Base-by-base conservation (phyloP, 495 filamentous ascomycete species). In the Bacidia rubella region DNA sequence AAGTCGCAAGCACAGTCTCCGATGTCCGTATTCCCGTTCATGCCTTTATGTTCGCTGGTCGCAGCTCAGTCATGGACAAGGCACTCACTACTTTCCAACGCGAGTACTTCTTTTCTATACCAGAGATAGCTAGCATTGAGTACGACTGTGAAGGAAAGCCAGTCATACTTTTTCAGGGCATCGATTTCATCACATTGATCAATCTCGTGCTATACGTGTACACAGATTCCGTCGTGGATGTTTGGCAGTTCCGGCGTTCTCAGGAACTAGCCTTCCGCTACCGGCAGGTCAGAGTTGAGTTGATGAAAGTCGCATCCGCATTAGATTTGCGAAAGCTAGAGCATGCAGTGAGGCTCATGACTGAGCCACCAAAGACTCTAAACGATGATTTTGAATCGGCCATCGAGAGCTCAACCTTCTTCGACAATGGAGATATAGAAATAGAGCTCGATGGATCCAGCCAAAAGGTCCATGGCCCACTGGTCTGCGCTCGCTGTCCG, bases 401-500 rank as follows among this genome's bases (percentile, higher is more conserved):
- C 0, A 70, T 87, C 47, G 67, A 72, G 4, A 80, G 90, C 52
- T 65, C 73, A 1, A 64, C 66, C 0, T 95, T 87, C 62, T 87
- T 86, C 57, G 75, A 80, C 15, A 77, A 81, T 58, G 80, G 79
- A 2, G 89, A 98, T 66, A 72, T 84, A 3, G 64, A 87, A 3
- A 70, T 97, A 11, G 79, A 94, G 49, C 72, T 97, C 26, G 80
- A 84, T 45, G 81, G 72, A 1, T 70, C 70, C 39, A 79, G 81
- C 40, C 67, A 88, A 5, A 67, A 66, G 24, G 82, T 83, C 5
- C 90, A 97, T 62, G 90, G 84, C 57, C 67, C 76, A 17, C 65
- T 97, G 19, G 63, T 97, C 44, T 86, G 87, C 53, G 81, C 83
- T 60, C 73, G 93, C 61, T 95, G 88, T 55, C 90, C 88, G 0